Percentiles rank a stretch among this genome's conserved stretches.
Evolutionary conservation across 2,329 filamentous ascomycete genomes (phyloP).

Genomic region (Fusarium anthophilum): DNA sequence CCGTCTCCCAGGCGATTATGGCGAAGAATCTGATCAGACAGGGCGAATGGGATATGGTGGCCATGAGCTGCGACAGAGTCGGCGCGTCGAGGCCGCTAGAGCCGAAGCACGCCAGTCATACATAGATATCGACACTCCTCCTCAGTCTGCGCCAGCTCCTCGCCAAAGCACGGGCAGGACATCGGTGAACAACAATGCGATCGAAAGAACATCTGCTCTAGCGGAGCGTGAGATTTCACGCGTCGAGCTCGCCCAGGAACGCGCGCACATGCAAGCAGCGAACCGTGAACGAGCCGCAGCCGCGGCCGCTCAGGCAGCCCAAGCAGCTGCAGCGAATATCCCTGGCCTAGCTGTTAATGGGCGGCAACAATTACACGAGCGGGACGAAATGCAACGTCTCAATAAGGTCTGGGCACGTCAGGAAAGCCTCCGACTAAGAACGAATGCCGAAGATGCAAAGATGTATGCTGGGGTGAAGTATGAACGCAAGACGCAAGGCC

Average conservation of each 20-base stretch:
- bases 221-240: constrained; percentile 63
- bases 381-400: constrained; percentile 59
- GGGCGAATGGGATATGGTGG: constrained; percentile 40
- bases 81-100: constrained; percentile 49
- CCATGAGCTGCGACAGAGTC: constrained; percentile 55
- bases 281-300: constrained; percentile 52
- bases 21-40: constrained; percentile 26
- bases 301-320: constrained; percentile 46
- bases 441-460: constrained; percentile 62
- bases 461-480: constrained; percentile 69
- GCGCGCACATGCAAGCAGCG: constrained; percentile 59
- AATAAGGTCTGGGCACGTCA: constrained; percentile 66
- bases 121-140: constrained; percentile 31
- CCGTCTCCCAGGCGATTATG: constrained; percentile 30
- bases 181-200: constrained; percentile 41
- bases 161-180: constrained; percentile 31
- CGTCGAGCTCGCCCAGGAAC: constrained; percentile 60
- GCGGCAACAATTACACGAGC: constrained; percentile 55
- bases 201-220: constrained; percentile 60
- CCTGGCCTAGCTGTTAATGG: constrained; percentile 39
- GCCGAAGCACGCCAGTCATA: constrained; percentile 40
- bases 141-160: constrained; percentile 26
- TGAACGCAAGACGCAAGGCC: constrained; percentile 67
- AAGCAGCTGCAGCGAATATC: constrained; percentile 43
- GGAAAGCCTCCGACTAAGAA: constrained; percentile 57